phyloP scores from a whole-genome alignment of 2,329 filamentous ascomycete genomes.

The Fusarium sp. region DNA sequence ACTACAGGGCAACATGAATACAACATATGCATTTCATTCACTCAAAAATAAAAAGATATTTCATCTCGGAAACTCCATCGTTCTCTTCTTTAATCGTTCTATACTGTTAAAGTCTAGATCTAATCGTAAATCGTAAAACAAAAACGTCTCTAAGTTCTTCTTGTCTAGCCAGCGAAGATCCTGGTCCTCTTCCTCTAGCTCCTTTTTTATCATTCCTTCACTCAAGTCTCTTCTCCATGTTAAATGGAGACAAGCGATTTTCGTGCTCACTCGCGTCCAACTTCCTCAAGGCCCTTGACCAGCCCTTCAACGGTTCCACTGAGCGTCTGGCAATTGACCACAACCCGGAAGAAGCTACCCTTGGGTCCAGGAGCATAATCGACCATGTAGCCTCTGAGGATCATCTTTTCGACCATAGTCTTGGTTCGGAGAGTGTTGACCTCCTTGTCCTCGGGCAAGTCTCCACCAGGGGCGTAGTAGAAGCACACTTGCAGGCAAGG shows the following conservation, averaged over 20 bases:
- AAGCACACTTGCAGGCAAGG: conserved; percentile 96
- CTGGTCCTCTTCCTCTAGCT: not conserved
- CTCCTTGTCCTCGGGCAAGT: conserved; percentile 55
- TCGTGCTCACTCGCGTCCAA: conserved; percentile 48
- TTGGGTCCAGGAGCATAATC: conserved; percentile 69
- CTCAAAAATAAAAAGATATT: not conserved
- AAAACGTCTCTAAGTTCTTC: not conserved
- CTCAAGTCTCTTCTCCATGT: not conserved
- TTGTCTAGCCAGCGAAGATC: not conserved
- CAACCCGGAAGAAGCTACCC: conserved; percentile 70
- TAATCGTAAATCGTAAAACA: not conserved
- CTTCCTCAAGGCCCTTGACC: conserved; percentile 64
- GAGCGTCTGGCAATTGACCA: conserved; percentile 69
- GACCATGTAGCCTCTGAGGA: conserved; percentile 68
- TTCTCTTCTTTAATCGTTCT: not conserved
- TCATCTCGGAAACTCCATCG: not conserved
- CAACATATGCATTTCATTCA: not conserved
- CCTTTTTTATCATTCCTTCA: not conserved
- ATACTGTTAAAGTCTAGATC: not conserved
- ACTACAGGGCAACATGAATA: not conserved
- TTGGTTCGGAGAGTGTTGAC: conserved; percentile 64
- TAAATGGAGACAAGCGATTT: not conserved
- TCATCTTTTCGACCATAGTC: conserved; percentile 60
- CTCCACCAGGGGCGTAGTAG: conserved; percentile 76
- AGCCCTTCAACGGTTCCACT: conserved; percentile 64